A percentile compares a stretch with the other conserved stretches of the same genome.
phyloP scores from a whole-genome alignment of 495 filamentous ascomycete genomes.

The Penicillium odoratum region DNA sequence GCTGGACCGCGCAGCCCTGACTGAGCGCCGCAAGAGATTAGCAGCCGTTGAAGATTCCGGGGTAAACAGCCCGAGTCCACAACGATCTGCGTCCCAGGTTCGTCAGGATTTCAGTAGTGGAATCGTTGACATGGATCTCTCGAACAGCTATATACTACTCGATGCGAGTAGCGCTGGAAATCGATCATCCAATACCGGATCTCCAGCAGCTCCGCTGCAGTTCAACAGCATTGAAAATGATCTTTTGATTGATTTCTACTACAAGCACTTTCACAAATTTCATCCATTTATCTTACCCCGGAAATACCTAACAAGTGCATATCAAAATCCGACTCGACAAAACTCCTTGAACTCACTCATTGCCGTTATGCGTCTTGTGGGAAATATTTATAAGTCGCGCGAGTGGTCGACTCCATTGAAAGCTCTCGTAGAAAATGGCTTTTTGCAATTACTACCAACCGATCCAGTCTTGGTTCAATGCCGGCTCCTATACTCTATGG shows the following conservation, averaged over 20 bases:
- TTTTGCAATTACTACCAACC: conserved; percentile 56
- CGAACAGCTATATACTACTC: conserved; percentile 1
- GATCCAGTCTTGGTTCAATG: conserved; percentile 34
- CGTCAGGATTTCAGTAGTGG: conserved; percentile 7
- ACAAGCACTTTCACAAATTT: conserved; percentile 29
- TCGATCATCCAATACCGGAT: not conserved
- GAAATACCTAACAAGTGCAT: conserved; percentile 16
- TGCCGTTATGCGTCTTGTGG: conserved; percentile 25
- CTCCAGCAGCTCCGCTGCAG: conserved; percentile 2
- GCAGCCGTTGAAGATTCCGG: conserved; percentile 3
- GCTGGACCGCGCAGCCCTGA: conserved; percentile 22
- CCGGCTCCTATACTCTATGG: conserved; percentile 34
- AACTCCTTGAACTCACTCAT: conserved; percentile 21
- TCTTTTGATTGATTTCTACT: conserved; percentile 30
- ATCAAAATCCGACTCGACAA: conserved; percentile 24
- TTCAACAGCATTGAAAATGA: conserved; percentile 20
- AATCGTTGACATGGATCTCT: conserved; percentile 5
- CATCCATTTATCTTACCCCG: conserved; percentile 30
- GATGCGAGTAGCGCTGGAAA: not conserved
- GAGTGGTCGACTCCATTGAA: conserved; percentile 24
- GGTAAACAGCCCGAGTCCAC: not conserved
- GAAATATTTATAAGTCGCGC: conserved; percentile 24
- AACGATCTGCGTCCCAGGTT: conserved; percentile 1
- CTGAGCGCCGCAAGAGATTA: conserved; percentile 24
- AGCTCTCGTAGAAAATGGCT: conserved; percentile 33